Conservation (phyloP, 306 rosid genomes). For the Corylus americana region DNA sequence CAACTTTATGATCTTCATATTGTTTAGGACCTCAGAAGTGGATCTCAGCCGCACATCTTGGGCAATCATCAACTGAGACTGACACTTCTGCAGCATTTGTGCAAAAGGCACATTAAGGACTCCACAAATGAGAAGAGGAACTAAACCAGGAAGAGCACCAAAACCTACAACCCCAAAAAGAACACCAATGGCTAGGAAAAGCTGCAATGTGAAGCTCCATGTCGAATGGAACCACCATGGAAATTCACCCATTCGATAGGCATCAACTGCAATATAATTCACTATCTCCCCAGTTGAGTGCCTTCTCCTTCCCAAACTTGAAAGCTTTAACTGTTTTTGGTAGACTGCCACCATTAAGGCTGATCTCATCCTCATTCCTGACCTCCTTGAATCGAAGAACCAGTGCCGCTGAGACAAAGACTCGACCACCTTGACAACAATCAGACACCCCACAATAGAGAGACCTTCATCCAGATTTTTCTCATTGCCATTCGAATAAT, state of each 20-base stretch:
- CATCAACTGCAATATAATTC: conserved; percentile 53
- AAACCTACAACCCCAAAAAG: conserved; percentile 39
- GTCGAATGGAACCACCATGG: conserved; percentile 51
- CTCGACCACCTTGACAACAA: conserved; percentile 42
- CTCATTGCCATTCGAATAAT: conserved; percentile 26
- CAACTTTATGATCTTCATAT: conserved; percentile 74
- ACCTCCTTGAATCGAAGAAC: conserved; percentile 46
- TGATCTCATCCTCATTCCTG: conserved; percentile 54
- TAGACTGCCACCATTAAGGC: conserved; percentile 57
- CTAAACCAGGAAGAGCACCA: conserved; percentile 70
- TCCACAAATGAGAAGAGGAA: conserved; percentile 61
- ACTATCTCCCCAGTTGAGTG: conserved; percentile 60
- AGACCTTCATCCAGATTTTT: conserved; percentile 29
- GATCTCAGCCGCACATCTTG: conserved; percentile 77
- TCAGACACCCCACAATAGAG: conserved; percentile 34
- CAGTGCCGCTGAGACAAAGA: conserved; percentile 51
- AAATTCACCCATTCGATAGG: conserved; percentile 57
- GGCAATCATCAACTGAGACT: conserved; percentile 58
- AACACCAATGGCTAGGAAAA: conserved; percentile 38
- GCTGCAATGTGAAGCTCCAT: conserved; percentile 36
- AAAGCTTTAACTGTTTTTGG: conserved; percentile 47
- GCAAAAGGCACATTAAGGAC: conserved; percentile 66
- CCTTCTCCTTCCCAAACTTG: conserved; percentile 42
- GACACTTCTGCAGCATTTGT: conserved; percentile 54
- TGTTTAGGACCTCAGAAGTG: conserved; percentile 78